A percentile compares a stretch with the other conserved stretches of the same genome.
These are phyloP conservation scores for Luffa acutangula DNA, from an alignment of 306 rosid species.

Conservation along the genomic window DNA sequence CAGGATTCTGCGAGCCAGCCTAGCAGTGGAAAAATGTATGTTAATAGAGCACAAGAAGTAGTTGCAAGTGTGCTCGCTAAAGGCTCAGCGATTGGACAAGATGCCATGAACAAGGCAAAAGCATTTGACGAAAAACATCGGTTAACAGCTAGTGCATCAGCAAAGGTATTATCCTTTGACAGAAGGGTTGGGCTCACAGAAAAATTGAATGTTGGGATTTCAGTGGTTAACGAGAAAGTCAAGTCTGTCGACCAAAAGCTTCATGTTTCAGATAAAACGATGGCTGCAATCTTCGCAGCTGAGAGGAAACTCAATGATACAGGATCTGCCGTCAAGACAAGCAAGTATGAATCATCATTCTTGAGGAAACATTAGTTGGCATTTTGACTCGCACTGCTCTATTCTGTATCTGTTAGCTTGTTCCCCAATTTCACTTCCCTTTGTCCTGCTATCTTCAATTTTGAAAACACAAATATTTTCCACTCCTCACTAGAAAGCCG, in stretches of 20 bases:
- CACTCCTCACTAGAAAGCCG: neutral
- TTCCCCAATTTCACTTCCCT: neutral
- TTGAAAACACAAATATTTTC: neutral
- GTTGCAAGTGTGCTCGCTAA: slow-evolving; percentile 64
- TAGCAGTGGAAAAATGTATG: slow-evolving; percentile 52
- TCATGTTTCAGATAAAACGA: slow-evolving; percentile 86
- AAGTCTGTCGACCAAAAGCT: slow-evolving; percentile 77
- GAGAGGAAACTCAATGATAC: slow-evolving; percentile 81
- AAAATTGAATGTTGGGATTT: slow-evolving; percentile 69
- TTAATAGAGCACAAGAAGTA: slow-evolving; percentile 66
- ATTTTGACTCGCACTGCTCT: neutral
- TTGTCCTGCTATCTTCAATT: neutral
- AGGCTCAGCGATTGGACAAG: slow-evolving; percentile 82
- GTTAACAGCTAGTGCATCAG: slow-evolving; percentile 77
- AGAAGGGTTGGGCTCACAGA: slow-evolving; percentile 72
- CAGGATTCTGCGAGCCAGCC: slow-evolving; percentile 35
- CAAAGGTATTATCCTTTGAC: slow-evolving; percentile 71
- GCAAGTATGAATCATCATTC: slow-evolving; percentile 43
- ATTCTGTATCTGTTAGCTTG: neutral
- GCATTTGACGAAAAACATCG: slow-evolving; percentile 94
- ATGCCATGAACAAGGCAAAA: slow-evolving; percentile 83
- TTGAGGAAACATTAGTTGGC: neutral
- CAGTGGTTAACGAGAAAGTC: slow-evolving; percentile 83
- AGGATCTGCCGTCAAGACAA: slow-evolving; percentile 90
- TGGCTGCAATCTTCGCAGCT: slow-evolving; percentile 85